These are phyloP conservation scores for Mrakia blollopis DNA, from an alignment of 768 basidiomycete species.

Conservation along the genomic window DNA sequence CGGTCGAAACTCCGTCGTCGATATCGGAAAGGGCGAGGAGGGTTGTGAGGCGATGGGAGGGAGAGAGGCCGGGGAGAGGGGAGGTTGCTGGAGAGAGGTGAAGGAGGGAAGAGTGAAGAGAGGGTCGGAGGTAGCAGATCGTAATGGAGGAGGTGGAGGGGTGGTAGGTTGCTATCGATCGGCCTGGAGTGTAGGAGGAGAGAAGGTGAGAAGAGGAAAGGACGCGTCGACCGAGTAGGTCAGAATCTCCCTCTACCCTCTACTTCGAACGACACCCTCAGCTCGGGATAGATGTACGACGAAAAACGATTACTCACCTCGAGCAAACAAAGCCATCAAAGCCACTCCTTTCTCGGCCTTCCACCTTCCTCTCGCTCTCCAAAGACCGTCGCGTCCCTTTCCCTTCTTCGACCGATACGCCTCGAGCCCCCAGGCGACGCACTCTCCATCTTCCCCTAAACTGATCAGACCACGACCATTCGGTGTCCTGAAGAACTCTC, in stretches of 20 bases:
- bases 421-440: constrained; percentile 38
- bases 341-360: background rate
- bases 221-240: background rate
- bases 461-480: constrained; percentile 42
- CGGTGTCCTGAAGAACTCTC: constrained; percentile 40
- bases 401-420: constrained; percentile 16
- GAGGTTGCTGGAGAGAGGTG: background rate
- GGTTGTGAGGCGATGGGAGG: constrained; percentile 19
- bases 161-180: constrained; percentile 11
- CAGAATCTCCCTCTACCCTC: too few relatives aligned
- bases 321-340: constrained; percentile 7
- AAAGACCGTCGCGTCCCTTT: constrained; percentile 7
- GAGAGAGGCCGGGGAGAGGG: constrained; percentile 12
- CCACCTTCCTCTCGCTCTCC: constrained; percentile 24
- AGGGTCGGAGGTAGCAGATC: constrained; percentile 32
- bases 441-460: constrained; percentile 37
- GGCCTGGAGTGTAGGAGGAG: too few relatives aligned
- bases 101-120: constrained; percentile 36
- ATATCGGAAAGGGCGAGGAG: constrained; percentile 43
- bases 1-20: constrained; percentile 41
- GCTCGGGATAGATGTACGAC: background rate
- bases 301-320: background rate
- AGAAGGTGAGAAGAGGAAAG: background rate
- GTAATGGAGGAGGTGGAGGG: constrained; percentile 9
- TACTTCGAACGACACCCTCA: too few relatives aligned